phyloP scores from a whole-genome alignment of 169 alveolate species.

The Miamiensis avidus region DNA sequence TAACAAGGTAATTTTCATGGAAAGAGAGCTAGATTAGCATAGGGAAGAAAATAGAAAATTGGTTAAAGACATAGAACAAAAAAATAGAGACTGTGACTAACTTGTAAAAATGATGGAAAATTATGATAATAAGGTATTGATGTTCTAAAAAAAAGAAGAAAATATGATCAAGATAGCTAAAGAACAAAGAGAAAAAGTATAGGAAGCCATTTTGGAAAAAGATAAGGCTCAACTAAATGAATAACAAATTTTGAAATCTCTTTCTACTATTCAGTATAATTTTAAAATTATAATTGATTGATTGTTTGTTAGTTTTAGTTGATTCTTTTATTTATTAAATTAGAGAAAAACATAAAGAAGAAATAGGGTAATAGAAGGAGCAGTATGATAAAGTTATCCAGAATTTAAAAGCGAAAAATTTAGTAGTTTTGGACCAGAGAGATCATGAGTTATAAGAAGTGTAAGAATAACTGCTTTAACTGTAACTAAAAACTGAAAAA shows the following conservation, averaged over 20 bases:
- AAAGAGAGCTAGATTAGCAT: constrained; percentile 28
- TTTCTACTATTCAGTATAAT: neutral
- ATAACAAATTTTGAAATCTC: constrained; percentile 19
- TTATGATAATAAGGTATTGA: constrained; percentile 17
- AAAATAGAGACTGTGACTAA: constrained; percentile 22
- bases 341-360: constrained; percentile 25
- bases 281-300: too few relatives aligned
- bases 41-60: constrained; percentile 23
- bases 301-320: neutral
- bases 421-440: constrained; percentile 19
- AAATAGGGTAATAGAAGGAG: constrained; percentile 17
- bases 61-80: constrained; percentile 27
- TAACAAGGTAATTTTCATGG: constrained; percentile 20
- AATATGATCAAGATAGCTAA: constrained; percentile 2
- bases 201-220: constrained; percentile 21
- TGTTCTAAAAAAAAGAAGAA: constrained; percentile 30
- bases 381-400: constrained; percentile 4
- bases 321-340: too few relatives aligned
- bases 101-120: constrained; percentile 37
- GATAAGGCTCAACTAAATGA: constrained; percentile 30
- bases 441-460: constrained; percentile 30
- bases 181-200: constrained; percentile 16
- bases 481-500: constrained; percentile 9
- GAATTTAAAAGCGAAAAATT: constrained; percentile 10
- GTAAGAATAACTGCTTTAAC: constrained; percentile 11